Evolutionary conservation across 805 yeast genomes (phyloP).

Genomic region (Blastobotrys muscicola): DNA sequence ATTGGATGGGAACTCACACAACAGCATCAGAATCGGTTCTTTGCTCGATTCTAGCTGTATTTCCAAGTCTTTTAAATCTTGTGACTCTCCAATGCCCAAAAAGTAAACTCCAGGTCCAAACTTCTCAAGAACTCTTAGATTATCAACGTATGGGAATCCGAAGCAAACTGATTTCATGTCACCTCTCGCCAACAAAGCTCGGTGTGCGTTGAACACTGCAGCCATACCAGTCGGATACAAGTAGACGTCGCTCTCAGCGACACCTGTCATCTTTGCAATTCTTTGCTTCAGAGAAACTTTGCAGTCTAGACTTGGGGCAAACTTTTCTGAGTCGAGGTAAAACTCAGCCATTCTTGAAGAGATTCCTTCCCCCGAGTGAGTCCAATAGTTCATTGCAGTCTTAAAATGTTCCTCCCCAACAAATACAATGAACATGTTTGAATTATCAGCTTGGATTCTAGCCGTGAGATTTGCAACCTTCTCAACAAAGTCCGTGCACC

Average conservation of each 20-base stretch:
- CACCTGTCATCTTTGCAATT: slow-evolving; percentile 24
- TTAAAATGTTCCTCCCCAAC: slow-evolving; percentile 50
- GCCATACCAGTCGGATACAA: slow-evolving; percentile 92
- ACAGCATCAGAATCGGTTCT: slow-evolving; percentile 64
- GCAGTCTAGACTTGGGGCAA: slow-evolving; percentile 78
- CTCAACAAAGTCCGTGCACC: slow-evolving; percentile 73
- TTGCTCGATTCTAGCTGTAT: slow-evolving; percentile 47
- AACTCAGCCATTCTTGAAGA: slow-evolving; percentile 87
- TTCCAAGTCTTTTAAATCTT: slow-evolving; percentile 54
- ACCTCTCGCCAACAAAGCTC: slow-evolving; percentile 21
- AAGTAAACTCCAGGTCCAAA: slow-evolving; percentile 90
- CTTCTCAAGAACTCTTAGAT: slow-evolving; percentile 72
- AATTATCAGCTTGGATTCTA: slow-evolving; percentile 30
- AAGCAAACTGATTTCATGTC: slow-evolving; percentile 69
- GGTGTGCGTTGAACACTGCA: slow-evolving; percentile 74
- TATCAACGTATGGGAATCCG: slow-evolving; percentile 95
- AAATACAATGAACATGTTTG: slow-evolving; percentile 70
- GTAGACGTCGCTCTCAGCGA: slow-evolving; percentile 52
- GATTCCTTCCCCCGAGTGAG: slow-evolving; percentile 91
- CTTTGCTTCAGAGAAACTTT: slow-evolving; percentile 67
- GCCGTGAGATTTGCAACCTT: slow-evolving; percentile 15
- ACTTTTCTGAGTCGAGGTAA: slow-evolving; percentile 57
- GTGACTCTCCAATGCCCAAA: slow-evolving; percentile 74
- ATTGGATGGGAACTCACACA: slow-evolving; percentile 91
- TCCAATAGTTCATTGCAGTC: slow-evolving; percentile 86